phyloP scores from a whole-genome alignment of 169 alveolate species.

The Babesia sp. region DNA sequence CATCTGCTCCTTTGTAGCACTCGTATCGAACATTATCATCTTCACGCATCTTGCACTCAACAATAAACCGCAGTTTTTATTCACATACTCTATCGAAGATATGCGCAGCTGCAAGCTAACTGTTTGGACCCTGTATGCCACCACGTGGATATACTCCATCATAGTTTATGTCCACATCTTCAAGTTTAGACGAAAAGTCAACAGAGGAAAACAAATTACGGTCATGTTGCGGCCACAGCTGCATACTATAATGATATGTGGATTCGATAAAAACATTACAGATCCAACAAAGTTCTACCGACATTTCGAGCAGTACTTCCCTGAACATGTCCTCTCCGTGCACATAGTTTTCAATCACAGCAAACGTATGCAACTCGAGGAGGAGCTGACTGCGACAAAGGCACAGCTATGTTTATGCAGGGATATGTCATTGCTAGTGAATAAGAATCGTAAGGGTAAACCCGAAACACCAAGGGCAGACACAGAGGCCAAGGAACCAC shows the following conservation, averaged over 20 bases:
- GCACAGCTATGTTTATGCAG: slow-evolving; percentile 37
- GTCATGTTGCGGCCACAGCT: slow-evolving; percentile 67
- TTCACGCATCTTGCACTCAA: slow-evolving; percentile 32
- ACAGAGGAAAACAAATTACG: slow-evolving; percentile 55
- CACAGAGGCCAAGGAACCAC: background rate
- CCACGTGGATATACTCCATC: slow-evolving; percentile 62
- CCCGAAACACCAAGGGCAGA: background rate
- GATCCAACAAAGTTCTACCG: slow-evolving; percentile 40
- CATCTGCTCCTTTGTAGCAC: slow-evolving; percentile 34
- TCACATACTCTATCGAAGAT: slow-evolving; percentile 51
- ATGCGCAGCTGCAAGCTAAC: slow-evolving; percentile 42
- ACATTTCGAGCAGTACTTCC: slow-evolving; percentile 57
- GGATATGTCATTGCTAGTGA: slow-evolving; percentile 8
- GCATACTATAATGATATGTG: slow-evolving; percentile 62
- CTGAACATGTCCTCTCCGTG: slow-evolving; percentile 56
- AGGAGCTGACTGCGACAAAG: slow-evolving; percentile 39
- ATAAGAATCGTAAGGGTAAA: background rate
- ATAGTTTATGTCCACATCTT: slow-evolving; percentile 48
- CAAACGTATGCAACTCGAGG: slow-evolving; percentile 53
- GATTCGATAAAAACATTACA: slow-evolving; percentile 49
- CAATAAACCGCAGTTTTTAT: slow-evolving; percentile 21
- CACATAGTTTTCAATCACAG: slow-evolving; percentile 56
- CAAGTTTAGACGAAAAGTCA: slow-evolving; percentile 29
- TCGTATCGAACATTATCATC: slow-evolving; percentile 28
- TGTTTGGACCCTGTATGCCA: slow-evolving; percentile 60